Base-by-base conservation (phyloP, 768 basidiomycete species). In the Kwoniella botswanensis region DNA sequence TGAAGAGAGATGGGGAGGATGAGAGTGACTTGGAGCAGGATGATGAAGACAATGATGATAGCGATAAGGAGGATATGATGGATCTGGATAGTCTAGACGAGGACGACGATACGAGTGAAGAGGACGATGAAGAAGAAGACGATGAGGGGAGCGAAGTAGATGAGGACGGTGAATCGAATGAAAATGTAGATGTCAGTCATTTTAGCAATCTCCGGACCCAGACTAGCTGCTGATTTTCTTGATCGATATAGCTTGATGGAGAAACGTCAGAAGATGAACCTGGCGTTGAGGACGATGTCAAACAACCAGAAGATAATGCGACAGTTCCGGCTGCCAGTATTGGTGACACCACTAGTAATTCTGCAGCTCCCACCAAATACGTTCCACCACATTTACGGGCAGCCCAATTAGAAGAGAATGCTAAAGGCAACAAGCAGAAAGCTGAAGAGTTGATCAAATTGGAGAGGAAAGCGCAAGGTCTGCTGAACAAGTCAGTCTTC, bases 331-430 rank as follows among this genome's bases (percentile, higher is more conserved):
- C 35, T 35, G 66, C 66, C 24, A 35, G 35, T 7, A 35, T 35
- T 35, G 35, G 35, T 35, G 35, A 35, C 35, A 35, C 35, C 35
- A 7, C 4, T 35, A 35, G 6, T 35, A 9, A 35, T 35, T 6
- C 6, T 1, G 35, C 35, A 1, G 35, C 35, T 35, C 79, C 85
- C 9, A 86, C 87, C 26, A 57, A 68, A 58, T 97, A 96, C 79
- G 82, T 94, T n/a, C 93, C 94, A 0, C 93, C 94, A 1, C 89
- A 92, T 76, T 84, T 93, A 2, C 88, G 93, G 46, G 76, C 78
- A 6, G 79, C 79, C 3, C 68, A 67, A 42, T 68, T 78, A 13
- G 70, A 86, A 2, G 86, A 86, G 50, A 83, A 83, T 29, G 74
- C 72, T 17, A 77, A 85, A 26, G 77, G 71, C 0, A 54, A 79